Evolutionary conservation across 345 rosid species (phyloP), one percentile per base, ranked within the genome.

Genomic region (Clausena lansium): DNA sequence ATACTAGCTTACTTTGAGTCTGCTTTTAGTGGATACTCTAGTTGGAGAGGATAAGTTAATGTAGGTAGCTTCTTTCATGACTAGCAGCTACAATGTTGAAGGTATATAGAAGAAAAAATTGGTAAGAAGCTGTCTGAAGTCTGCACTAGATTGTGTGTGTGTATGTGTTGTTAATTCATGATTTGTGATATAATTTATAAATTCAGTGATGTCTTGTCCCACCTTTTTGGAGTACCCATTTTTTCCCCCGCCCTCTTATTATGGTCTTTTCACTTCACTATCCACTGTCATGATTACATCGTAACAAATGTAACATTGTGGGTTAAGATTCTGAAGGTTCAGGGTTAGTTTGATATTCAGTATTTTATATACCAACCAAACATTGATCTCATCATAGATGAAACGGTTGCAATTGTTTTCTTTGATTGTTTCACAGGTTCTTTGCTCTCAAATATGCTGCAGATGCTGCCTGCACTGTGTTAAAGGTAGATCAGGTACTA

Each of bases 381-480:
- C 11, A 61, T 27, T 35, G n/a, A 15, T 24, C 52, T 55, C 30
- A 52, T 50, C 4, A 22, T 54, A 24, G 50, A 72, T 25, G n/a
- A 33, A 58, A 27, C 24, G 3, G 2, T 14, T 14, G 2, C 47
- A 57, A 69, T 30, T 63, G 47, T 41, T 14, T n/a, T 17, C n/a
- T 77, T 78, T 74, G 63, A 33, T 67, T 67, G 47, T 20, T 64
- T 38, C 76, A 70, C 85, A 97, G 99, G 92, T 82, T 84, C 54
- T 93, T 93, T 78, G 98, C 99, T 74, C 98, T 97, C 41, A 94
- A 91, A 82, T 97, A 89, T 80, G 94, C 99, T 78, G 91, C 98
- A 22, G 98, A 94, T 81, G 99, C 99, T 79, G 98, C 94, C 74
- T 91, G 98, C 90, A 94, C 98, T 19, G 98, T 97, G 25, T 82